Conservation (phyloP, 768 basidiomycete genomes). For the Lyophyllum shimeji region DNA sequence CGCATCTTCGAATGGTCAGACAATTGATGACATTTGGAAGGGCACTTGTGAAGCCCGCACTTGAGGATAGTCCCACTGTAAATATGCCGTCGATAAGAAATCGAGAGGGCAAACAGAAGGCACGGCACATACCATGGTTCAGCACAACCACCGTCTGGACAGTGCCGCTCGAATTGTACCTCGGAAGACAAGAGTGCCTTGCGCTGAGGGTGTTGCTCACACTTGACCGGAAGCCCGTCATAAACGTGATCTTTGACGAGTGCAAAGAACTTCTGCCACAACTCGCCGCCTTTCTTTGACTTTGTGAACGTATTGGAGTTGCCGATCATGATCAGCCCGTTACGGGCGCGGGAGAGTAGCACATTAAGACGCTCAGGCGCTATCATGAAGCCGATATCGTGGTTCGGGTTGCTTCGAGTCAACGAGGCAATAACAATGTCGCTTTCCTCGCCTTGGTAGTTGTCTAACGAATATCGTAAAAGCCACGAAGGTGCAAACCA, state of each 20-base stretch:
- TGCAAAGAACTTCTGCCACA: constrained; percentile 53
- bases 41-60: constrained; percentile 55
- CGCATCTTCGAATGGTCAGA: constrained; percentile 52
- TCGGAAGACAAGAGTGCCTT: constrained; percentile 37
- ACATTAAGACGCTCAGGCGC: constrained; percentile 72
- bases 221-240: constrained; percentile 58
- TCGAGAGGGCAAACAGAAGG: not conserved
- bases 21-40: constrained; percentile 61
- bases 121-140: constrained; percentile 50
- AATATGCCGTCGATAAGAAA: not conserved
- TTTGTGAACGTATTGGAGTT: constrained; percentile 58
- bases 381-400: constrained; percentile 72
- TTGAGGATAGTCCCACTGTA: constrained; percentile 46
- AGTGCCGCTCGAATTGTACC: constrained; percentile 46
- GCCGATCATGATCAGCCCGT: constrained; percentile 66
- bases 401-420: constrained; percentile 53
- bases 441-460: constrained; percentile 77
- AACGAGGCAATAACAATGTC: constrained; percentile 64
- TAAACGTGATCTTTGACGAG: constrained; percentile 49
- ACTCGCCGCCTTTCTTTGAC: constrained; percentile 46
- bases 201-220: constrained; percentile 51
- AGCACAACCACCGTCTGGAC: constrained; percentile 64
- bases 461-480: constrained; percentile 40
- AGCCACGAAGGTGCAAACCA: not conserved
- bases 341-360: constrained; percentile 64